A percentile compares a stretch with the other conserved stretches of the same genome.
Conservation (phyloP, 2,329 filamentous ascomycete genomes). For the Nigrospora sphaerica region DNA sequence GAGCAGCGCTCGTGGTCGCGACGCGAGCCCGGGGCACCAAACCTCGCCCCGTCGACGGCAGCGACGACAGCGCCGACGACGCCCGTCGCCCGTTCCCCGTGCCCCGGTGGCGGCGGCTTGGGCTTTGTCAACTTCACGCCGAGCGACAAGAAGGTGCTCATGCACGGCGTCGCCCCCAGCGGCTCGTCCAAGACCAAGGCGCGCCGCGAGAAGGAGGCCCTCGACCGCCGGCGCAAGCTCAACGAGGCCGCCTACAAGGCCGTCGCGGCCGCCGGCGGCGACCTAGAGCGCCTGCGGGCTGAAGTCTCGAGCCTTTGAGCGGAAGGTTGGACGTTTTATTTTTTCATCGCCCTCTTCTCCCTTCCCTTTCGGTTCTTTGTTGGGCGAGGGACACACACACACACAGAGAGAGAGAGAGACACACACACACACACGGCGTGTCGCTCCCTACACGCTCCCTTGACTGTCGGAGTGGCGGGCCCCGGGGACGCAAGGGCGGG, state of each 20-base stretch:
- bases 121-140: constrained; percentile 90
- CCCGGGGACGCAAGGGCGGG: too few relatives aligned
- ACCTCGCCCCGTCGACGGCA: not conserved
- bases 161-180: constrained; percentile 85
- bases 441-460: too few relatives aligned
- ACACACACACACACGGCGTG: too few relatives aligned
- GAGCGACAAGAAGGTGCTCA: constrained; percentile 66
- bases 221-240: constrained; percentile 64
- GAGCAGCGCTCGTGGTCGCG: constrained; percentile 29
- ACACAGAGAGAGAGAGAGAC: too few relatives aligned
- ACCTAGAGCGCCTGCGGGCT: constrained; percentile 47
- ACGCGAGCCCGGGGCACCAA: constrained; percentile 7
- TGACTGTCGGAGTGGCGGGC: too few relatives aligned
- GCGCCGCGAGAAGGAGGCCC: constrained; percentile 79
- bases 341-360: too few relatives aligned
- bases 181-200: constrained; percentile 93
- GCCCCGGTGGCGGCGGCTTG: constrained; percentile 21
- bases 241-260: constrained; percentile 63
- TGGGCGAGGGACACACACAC: too few relatives aligned
- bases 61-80: constrained; percentile 1
- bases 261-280: constrained; percentile 64
- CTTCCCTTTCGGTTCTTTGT: too few relatives aligned
- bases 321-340: too few relatives aligned
- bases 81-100: not conserved
- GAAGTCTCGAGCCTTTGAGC: constrained; percentile 20